Percentiles rank a stretch among this genome's conserved stretches.
Evolutionary conservation across 2,329 filamentous ascomycete genomes (phyloP).

Genomic region (Penicillium brasilianum): DNA sequence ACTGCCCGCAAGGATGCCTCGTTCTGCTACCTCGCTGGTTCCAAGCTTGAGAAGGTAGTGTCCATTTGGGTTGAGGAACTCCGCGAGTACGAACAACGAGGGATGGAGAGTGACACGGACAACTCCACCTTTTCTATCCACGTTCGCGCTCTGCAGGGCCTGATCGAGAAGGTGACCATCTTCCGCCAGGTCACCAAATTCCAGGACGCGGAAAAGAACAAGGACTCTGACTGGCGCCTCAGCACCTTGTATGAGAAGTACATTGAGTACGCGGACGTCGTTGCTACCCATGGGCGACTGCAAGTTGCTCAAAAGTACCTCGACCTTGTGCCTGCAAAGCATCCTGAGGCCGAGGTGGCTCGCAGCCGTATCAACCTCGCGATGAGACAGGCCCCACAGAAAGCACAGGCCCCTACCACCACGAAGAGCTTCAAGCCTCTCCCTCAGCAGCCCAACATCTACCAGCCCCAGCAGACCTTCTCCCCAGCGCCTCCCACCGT

Average conservation of each 20-base stretch:
- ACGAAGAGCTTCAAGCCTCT: constrained; percentile 52
- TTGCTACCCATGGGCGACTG: constrained; percentile 86
- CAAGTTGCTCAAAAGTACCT: constrained; percentile 89
- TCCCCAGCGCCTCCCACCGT: constrained; percentile 39
- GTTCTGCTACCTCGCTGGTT: constrained; percentile 94
- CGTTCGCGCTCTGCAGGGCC: constrained; percentile 82
- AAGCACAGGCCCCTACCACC: constrained; percentile 47
- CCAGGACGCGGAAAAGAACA: constrained; percentile 73
- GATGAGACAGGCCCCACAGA: constrained; percentile 66
- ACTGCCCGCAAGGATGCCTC: constrained; percentile 80
- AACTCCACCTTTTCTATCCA: constrained; percentile 92
- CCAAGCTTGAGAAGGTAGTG: constrained; percentile 96
- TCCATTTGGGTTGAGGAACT: constrained; percentile 92
- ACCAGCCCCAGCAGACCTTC: constrained; percentile 44
- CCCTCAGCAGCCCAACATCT: constrained; percentile 43
- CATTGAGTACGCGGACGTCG: constrained; percentile 93
- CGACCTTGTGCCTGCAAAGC: constrained; percentile 79
- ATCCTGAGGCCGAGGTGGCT: constrained; percentile 85
- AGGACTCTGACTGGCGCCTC: constrained; percentile 85
- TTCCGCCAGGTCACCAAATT: constrained; percentile 96
- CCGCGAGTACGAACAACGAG: constrained; percentile 78
- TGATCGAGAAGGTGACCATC: constrained; percentile 97
- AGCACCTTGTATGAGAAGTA: constrained; percentile 90
- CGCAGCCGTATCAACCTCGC: constrained; percentile 84
- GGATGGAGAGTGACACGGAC: constrained; percentile 68